A percentile compares a stretch with the other conserved stretches of the same genome.
phyloP scores from a whole-genome alignment of 129 eudicot genomes.

The Pseudognaphalium luteoalbum region DNA sequence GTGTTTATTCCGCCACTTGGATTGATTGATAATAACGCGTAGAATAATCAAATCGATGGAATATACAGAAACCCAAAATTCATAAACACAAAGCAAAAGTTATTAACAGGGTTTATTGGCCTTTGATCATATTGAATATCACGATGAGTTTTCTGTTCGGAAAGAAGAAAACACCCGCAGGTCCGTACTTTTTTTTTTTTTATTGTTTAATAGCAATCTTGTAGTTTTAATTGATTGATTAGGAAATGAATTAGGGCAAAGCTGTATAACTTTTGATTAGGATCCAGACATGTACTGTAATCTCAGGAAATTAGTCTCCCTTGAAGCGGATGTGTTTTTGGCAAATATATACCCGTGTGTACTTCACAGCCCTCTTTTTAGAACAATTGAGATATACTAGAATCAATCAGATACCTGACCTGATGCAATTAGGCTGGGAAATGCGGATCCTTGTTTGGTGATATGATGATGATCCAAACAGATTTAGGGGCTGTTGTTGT shows the following conservation, averaged over 20 bases:
- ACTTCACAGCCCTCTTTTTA: no score
- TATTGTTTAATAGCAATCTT: neutral
- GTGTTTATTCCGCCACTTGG: conserved; percentile 26
- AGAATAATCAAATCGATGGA: neutral
- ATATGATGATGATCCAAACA: conserved; percentile 6
- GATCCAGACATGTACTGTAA: neutral
- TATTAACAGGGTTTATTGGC: neutral
- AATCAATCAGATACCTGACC: no score
- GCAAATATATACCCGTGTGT: no score
- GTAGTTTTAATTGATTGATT: neutral
- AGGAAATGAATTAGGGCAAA: neutral
- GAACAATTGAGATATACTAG: no score
- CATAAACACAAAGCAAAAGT: neutral
- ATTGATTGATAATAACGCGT: conserved; percentile 31
- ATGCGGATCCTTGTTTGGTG: neutral
- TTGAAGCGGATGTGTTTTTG: no score
- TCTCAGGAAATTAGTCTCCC: neutral
- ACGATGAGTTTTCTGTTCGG: conserved; percentile 45
- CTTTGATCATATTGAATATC: neutral
- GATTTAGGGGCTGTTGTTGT: neutral
- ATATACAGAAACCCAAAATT: neutral
- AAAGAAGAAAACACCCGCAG: conserved; percentile 52
- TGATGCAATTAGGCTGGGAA: neutral
- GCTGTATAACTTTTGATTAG: neutral
- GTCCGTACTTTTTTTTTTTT: conserved; percentile 1